These are phyloP conservation scores for Nakazawaea sp. DNA, from an alignment of 805 yeast species.

Conservation along the genomic window DNA sequence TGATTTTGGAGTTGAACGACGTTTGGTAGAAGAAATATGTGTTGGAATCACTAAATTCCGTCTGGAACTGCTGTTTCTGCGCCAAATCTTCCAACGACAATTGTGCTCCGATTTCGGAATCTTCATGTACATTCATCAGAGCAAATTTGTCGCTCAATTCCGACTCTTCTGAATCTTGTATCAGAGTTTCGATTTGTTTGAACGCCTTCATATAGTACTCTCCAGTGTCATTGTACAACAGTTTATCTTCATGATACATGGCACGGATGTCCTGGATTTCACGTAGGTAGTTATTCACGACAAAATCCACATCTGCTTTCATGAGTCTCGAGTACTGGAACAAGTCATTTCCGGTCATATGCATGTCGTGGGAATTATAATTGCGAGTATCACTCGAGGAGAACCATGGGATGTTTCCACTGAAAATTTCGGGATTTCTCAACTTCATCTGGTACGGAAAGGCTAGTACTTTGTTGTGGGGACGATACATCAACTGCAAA, in stretches of 20 bases:
- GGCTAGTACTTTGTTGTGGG: slow-evolving; percentile 22
- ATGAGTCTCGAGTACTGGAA: slow-evolving; percentile 59
- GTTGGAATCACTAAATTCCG: slow-evolving; percentile 27
- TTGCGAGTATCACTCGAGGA: slow-evolving; percentile 14
- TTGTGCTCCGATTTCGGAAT: background rate
- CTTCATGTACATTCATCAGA: background rate
- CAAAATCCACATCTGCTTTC: slow-evolving; percentile 53
- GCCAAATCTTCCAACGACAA: slow-evolving; percentile 7
- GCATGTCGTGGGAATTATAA: slow-evolving; percentile 19
- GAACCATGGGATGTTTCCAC: slow-evolving; percentile 53
- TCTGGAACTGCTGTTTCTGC: slow-evolving; percentile 3
- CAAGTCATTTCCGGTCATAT: slow-evolving; percentile 18
- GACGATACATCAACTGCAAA: slow-evolving; percentile 59
- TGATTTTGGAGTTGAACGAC: slow-evolving; percentile 57
- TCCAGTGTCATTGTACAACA: slow-evolving; percentile 54
- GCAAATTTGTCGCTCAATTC: slow-evolving; percentile 15
- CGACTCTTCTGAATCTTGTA: slow-evolving; percentile 30
- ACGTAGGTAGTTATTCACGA: slow-evolving; percentile 43
- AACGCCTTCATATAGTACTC: slow-evolving; percentile 49
- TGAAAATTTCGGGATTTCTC: slow-evolving; percentile 14
- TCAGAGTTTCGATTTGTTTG: slow-evolving; percentile 40
- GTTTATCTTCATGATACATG: slow-evolving; percentile 50
- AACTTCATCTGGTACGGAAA: slow-evolving; percentile 23
- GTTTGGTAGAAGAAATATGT: slow-evolving; percentile 76
- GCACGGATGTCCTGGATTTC: slow-evolving; percentile 51